phyloP scores from a whole-genome alignment of 208 protist genomes.

The Jaenimonas drosophilae region DNA sequence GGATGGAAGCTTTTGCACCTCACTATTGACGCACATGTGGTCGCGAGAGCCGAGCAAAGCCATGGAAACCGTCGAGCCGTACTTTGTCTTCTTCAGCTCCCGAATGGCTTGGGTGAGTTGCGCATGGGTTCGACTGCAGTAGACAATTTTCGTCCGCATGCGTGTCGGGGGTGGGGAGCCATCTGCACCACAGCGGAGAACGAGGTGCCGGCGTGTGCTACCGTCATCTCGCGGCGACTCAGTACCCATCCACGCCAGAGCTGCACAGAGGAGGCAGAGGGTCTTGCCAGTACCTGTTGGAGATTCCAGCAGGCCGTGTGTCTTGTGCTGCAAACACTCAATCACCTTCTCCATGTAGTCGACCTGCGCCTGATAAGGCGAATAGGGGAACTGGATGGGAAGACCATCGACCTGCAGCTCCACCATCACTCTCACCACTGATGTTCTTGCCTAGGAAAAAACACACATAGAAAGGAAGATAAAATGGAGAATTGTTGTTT shows the following conservation, averaged over 20 bases:
- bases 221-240: slow-evolving; percentile 2
- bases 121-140: slow-evolving; percentile 97
- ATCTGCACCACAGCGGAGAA: neutral
- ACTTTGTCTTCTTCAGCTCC: slow-evolving; percentile 92
- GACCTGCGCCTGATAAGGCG: slow-evolving; percentile 90
- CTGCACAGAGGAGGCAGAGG: slow-evolving; percentile 93
- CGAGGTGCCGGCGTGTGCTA: slow-evolving; percentile 1
- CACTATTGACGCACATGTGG: slow-evolving; percentile 95
- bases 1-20: slow-evolving; percentile 57
- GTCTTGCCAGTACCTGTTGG: slow-evolving; percentile 98
- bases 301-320: slow-evolving; percentile 94
- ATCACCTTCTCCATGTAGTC: slow-evolving; percentile 94
- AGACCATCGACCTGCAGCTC: slow-evolving; percentile 32
- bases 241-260: slow-evolving; percentile 79
- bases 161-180: slow-evolving; percentile 3
- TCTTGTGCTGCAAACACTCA: slow-evolving; percentile 56
- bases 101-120: slow-evolving; percentile 96
- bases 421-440: no score
- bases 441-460: no score
- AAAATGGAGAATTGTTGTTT: no score
- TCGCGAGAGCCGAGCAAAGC: slow-evolving; percentile 92
- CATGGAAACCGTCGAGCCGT: slow-evolving; percentile 64
- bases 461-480: no score
- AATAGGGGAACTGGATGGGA: slow-evolving; percentile 85
- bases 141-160: slow-evolving; percentile 66